Evolutionary conservation across 768 basidiomycete genomes (phyloP), one percentile per base, ranked within the genome.

Genomic region (Amanita polypyramis): DNA sequence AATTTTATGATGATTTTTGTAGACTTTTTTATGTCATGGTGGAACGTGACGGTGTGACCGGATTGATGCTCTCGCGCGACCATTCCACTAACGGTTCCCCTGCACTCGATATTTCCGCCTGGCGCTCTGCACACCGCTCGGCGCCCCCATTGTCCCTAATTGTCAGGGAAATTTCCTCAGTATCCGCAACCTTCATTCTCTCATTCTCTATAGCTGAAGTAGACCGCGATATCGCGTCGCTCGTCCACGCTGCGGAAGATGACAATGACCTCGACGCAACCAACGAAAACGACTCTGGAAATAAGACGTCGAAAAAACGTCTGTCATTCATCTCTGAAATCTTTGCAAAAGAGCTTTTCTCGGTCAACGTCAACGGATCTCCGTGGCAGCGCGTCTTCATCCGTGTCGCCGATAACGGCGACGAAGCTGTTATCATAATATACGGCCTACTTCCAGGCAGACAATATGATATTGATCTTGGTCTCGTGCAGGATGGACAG

Each of bases 401-500:
- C 49, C 79, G 82, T 45, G 78, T 89, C 52, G 82, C 87, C 59
- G 88, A 92, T 37, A 76, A 79, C 45, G 73, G 75, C 0, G 91
- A 94, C 54, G 86, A 95, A 58, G 93, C 90, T 0, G 79, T 94
- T 48, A 89, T 96, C 45, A 87, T 95, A 50, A 77, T 97, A 21
- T 93, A 91, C 51, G 90, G 89, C 1, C 71, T 97, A 39, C 76
- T 86, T 69, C 92, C 91, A 3, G 87, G 87, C 1, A 75, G 87
- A 48, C 86, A 89, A 60, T 96, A 96, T 56, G 91, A 96, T 57
- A 81, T 96, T 44, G 87, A 92, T 57, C 68, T 96, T 9, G 82
- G 75, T 1, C 73, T 94, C 21, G 79, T 83, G 4, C 78, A 79
- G 27, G 73, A 72, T 5, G 81, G 79, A 20, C 70, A 76, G 54